These are phyloP conservation scores for Coprinopsis sp. DNA, from an alignment of 768 basidiomycete species.

Conservation along the genomic window DNA sequence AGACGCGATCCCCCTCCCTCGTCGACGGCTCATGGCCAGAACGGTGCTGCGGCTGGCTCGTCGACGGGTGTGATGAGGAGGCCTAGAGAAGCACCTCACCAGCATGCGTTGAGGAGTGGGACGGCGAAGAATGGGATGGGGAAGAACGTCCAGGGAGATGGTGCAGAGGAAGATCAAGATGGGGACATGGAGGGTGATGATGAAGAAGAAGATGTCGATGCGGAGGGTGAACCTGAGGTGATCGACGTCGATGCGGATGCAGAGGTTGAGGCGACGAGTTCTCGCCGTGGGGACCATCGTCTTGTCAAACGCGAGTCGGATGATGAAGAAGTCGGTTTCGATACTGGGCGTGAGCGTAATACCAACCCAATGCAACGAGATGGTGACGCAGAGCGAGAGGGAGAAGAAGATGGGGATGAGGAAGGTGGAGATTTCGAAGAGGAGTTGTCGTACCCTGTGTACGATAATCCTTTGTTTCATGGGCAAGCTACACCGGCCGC, in stretches of 20 bases:
- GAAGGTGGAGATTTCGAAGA: background rate
- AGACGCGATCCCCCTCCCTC: too few species aligned
- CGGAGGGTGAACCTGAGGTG: background rate
- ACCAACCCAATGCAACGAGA: background rate
- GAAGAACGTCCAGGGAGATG: background rate
- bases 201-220: constrained; percentile 1
- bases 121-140: background rate
- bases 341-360: background rate
- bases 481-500: too few species aligned
- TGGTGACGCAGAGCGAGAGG: background rate
- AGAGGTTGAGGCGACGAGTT: constrained; percentile 10
- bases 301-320: background rate
- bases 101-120: background rate
- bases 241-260: constrained; percentile 23
- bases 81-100: too few species aligned
- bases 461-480: too few species aligned
- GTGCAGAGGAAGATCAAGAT: background rate
- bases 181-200: constrained; percentile 9
- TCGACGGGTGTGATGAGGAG: constrained; percentile 8
- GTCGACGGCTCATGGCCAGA: too few species aligned
- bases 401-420: constrained; percentile 8
- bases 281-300: background rate
- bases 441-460: too few species aligned
- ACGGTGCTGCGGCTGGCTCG: too few species aligned
- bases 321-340: background rate